phyloP scores from a whole-genome alignment of 768 basidiomycete species.

The Boletus rubroflammeus region DNA sequence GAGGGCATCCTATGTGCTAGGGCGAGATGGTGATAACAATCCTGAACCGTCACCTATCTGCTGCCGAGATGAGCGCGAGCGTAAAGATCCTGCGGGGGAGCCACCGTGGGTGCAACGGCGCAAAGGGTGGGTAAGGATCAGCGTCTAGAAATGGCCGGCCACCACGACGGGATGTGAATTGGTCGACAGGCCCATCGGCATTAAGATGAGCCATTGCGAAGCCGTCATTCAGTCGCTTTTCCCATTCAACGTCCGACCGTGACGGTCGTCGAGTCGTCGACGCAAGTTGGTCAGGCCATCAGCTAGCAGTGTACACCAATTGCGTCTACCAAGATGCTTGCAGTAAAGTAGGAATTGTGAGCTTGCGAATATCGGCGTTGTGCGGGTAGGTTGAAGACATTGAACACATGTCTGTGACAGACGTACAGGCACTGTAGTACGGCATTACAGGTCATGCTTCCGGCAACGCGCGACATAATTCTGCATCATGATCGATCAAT shows the following conservation, averaged over 20 bases:
- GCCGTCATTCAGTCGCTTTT: not conserved
- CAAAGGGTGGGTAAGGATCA: not conserved
- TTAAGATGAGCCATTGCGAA: not conserved
- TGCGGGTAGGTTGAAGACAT: not conserved
- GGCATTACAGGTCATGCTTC: no score
- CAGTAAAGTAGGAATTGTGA: no score
- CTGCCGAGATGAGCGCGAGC: not conserved
- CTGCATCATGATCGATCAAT: no score
- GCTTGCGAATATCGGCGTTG: not conserved
- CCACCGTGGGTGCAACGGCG: not conserved
- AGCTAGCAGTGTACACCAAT: no score
- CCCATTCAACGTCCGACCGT: not conserved
- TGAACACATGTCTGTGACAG: no score
- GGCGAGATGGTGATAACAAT: not conserved
- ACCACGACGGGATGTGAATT: not conserved
- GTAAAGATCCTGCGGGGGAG: no score
- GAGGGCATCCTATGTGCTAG: conserved; percentile 5
- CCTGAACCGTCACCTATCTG: not conserved
- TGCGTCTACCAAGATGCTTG: not conserved
- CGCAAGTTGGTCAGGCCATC: not conserved
- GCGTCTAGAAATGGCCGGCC: not conserved
- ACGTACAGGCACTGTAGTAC: no score
- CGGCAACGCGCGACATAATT: no score
- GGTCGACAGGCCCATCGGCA: not conserved
- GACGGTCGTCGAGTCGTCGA: not conserved